These are phyloP conservation scores for Saccharomyces pastorianus DNA, from an alignment of 1,139 yeast species.

Conservation along the genomic window DNA sequence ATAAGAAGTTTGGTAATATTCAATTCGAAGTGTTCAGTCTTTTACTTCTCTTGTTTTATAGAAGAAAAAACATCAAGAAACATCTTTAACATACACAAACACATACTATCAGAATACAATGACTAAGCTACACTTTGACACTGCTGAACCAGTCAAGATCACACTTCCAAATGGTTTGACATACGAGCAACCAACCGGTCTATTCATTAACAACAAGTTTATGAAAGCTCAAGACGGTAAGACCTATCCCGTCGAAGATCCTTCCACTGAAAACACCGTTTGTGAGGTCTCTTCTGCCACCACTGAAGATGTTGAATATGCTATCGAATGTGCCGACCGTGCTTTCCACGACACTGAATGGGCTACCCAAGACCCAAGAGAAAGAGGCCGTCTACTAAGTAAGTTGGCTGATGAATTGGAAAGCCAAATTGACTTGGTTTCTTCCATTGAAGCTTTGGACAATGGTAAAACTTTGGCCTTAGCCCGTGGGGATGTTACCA, in stretches of 20 bases:
- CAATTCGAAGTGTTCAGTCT: background rate
- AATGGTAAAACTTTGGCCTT: slow-evolving; percentile 50
- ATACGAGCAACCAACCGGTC: slow-evolving; percentile 65
- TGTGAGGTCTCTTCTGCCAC: slow-evolving; percentile 48
- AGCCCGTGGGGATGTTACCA: slow-evolving; percentile 48
- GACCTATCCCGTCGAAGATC: slow-evolving; percentile 54
- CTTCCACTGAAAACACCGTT: slow-evolving; percentile 54
- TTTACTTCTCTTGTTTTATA: background rate
- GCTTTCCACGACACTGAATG: slow-evolving; percentile 44
- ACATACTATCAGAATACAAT: background rate
- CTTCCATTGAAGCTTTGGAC: slow-evolving; percentile 53
- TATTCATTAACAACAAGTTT: slow-evolving; percentile 77
- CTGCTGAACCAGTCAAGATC: slow-evolving; percentile 32
- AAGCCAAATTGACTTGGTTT: slow-evolving; percentile 39
- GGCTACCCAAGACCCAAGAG: slow-evolving; percentile 38
- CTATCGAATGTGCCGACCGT: slow-evolving; percentile 51
- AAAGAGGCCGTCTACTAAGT: slow-evolving; percentile 38
- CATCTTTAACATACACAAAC: background rate
- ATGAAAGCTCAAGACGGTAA: slow-evolving; percentile 55
- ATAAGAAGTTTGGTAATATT: background rate
- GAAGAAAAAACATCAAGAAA: background rate
- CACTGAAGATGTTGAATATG: slow-evolving; percentile 55
- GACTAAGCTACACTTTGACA: background rate
- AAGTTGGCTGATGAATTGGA: slow-evolving; percentile 50
- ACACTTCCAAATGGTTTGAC: slow-evolving; percentile 50